A percentile compares a stretch with the other conserved stretches of the same genome.
Evolutionary conservation across 371 early-diverging fungal species (phyloP).

Genomic region (Mortierella sp.): DNA sequence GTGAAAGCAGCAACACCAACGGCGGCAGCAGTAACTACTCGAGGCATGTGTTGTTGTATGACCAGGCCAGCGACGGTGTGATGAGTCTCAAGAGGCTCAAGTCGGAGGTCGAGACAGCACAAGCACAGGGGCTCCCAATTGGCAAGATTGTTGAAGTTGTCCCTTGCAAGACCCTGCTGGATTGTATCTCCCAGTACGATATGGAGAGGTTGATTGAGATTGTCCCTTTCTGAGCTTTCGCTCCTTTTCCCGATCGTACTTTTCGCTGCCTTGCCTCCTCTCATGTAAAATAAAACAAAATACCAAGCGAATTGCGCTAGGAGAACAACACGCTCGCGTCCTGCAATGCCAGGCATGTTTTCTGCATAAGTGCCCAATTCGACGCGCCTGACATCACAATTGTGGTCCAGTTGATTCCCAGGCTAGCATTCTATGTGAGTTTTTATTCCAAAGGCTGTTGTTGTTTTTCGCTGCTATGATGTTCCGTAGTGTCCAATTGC

Average conservation of each 20-base stretch:
- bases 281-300: neutral
- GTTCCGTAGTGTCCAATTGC: neutral
- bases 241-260: neutral
- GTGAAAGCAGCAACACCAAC: neutral
- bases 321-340: too few species aligned
- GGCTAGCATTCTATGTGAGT: neutral
- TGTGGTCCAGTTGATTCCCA: neutral
- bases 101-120: conserved; percentile 12
- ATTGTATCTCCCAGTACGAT: conserved; percentile 41
- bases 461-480: neutral
- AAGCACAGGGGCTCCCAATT: neutral
- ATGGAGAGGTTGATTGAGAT: conserved; percentile 17
- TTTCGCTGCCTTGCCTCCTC: neutral
- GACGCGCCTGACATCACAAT: neutral
- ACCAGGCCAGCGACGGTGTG: conserved; percentile 31
- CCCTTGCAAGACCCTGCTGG: conserved; percentile 25
- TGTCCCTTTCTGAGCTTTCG: neutral
- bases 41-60: conserved; percentile 33
- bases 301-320: too few species aligned
- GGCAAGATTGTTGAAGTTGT: conserved; percentile 25
- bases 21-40: neutral
- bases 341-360: neutral
- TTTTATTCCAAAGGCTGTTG: neutral
- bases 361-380: too few species aligned
- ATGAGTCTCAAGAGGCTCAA: conserved; percentile 24